Evolutionary conservation across 805 yeast species (phyloP), one percentile per base, ranked within the genome.

Genomic region (Nakazawaea wyomingensis): DNA sequence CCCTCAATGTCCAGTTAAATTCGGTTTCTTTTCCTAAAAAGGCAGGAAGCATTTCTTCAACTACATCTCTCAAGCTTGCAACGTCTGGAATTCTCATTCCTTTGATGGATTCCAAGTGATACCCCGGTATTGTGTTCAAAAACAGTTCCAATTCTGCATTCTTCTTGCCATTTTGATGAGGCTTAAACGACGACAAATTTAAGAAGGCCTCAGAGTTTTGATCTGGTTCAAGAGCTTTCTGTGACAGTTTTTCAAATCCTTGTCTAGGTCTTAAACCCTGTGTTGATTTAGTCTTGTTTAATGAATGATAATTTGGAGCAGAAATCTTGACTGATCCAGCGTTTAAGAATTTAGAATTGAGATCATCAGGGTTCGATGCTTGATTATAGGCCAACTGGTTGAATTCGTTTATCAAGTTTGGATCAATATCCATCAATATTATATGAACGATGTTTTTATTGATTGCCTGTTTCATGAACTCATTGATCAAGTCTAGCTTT

Each of bases 21-120:
- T 93, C 99, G 0, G 95, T 84, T 59, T 93, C 99, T 54, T 82
- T 69, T 4, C 82, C 84, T 7, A 69, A 74, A 53, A 91, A 89
- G 19, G 57, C 50, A 0, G 58, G 46, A 7, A 46, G 27, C 60
- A 65, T 52, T 9, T 46, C 43, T 24, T 61, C 64, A 17, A 65
- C 41, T 13, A 59, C 54, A 4, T 53, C 54, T 5, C 50, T 43
- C 22, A 72, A 49, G 10, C 55, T 51, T 29, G 59, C 55, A 10
- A 56, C 57, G 31, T 62, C 49, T 4, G 41, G 14, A 2, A 68
- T 51, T 37, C 64, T 50, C 5, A 61, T 47, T 0, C 74, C 55
- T 20, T 50, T 54, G 3, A 73, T 37, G 4, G 55, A 48, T 40
- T 78, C 84, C 22, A 69, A 48, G 3, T 54, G 56, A 44, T 69